Evolutionary conservation across 1,284 basidiomycete species (phyloP), one percentile per base, ranked within the genome.

Genomic region (Omphalotus olearius): DNA sequence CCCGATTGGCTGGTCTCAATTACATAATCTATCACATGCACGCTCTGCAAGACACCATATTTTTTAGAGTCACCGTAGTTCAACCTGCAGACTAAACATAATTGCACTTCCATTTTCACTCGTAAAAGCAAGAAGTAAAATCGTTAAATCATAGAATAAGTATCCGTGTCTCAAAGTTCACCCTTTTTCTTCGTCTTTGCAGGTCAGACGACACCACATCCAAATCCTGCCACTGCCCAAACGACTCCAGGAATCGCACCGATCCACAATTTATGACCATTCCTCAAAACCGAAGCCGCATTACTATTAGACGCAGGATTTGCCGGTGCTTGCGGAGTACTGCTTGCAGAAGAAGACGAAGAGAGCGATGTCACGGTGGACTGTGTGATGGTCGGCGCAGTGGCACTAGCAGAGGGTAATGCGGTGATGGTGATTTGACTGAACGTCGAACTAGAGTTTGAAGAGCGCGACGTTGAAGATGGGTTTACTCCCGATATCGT

Each of bases 391-490:
- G 30, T 33, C 3, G 39, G 18, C 14, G 38, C 25, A 13, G 47
- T 10, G 11, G 42, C 30, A 33, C 23, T 30, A 6, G 35, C 2
- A 33, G 30, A 33, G 30, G 30, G 7, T 13, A 33, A 33, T 16
- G 47, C 9, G 3, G 47, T 50, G 16, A 50, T 33, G 14, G 47
- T 50, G 30, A 28, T 42, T 16, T 50, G 47, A 26, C 14, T 25
- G 5, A 42, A 23, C 3, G 40, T 2, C n/a, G 47, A 50, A 10
- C 42, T 35, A 45, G 23, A 18, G 41, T 14, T 14, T 38, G 26
- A 44, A n/a, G 16, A 20, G 18, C 18, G 25, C 7, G 23, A n/a
- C 11, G 44, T 10, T 7, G 48, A 23, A 20, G 40, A 44, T 11
- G 35, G 17, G 13, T 30, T 20, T 11, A 30, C 17, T 13, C 23